These are phyloP conservation scores for Diaporthe vaccinii DNA, from an alignment of 2,329 filamentous ascomycete species.

Conservation along the genomic window DNA sequence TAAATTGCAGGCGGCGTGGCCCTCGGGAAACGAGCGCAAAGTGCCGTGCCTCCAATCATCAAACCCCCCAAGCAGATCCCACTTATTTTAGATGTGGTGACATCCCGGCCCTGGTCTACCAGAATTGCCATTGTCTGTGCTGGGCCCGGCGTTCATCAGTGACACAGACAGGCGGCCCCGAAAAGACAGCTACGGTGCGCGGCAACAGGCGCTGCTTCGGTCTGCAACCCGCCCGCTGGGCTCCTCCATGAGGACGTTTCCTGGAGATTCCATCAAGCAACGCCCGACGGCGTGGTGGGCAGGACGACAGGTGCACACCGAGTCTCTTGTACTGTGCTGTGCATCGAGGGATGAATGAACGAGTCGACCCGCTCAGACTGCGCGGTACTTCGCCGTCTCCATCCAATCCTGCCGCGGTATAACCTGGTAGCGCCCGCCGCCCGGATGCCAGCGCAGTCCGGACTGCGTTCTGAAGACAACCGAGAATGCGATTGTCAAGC, in stretches of 20 bases:
- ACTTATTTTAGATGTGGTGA: slow-evolving; percentile 21
- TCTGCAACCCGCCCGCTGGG: slow-evolving; percentile 7
- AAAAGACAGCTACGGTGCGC: neutral
- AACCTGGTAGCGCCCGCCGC: neutral
- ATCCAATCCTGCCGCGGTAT: neutral
- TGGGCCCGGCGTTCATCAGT: neutral
- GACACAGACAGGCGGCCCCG: slow-evolving; percentile 5
- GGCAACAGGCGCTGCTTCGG: slow-evolving; percentile 5
- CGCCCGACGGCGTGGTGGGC: neutral
- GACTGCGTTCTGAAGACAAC: slow-evolving; percentile 30
- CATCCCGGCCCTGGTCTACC: slow-evolving; percentile 25
- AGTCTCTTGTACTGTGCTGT: neutral
- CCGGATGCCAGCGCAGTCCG: slow-evolving; percentile 2
- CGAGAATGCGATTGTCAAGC: slow-evolving; percentile 30
- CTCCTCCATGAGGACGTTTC: neutral
- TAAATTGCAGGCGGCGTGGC: slow-evolving; percentile 39
- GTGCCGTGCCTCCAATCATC: slow-evolving; percentile 33
- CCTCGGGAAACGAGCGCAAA: slow-evolving; percentile 10
- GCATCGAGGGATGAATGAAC: neutral
- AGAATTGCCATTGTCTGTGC: slow-evolving; percentile 3
- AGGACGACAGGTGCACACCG: neutral
- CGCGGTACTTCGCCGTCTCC: slow-evolving; percentile 5
- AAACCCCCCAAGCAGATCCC: slow-evolving; percentile 22
- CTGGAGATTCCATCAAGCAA: neutral
- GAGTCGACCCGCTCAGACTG: neutral